Conservation (phyloP, 129 eudicot species). For the Smallanthus sonchifolius region DNA sequence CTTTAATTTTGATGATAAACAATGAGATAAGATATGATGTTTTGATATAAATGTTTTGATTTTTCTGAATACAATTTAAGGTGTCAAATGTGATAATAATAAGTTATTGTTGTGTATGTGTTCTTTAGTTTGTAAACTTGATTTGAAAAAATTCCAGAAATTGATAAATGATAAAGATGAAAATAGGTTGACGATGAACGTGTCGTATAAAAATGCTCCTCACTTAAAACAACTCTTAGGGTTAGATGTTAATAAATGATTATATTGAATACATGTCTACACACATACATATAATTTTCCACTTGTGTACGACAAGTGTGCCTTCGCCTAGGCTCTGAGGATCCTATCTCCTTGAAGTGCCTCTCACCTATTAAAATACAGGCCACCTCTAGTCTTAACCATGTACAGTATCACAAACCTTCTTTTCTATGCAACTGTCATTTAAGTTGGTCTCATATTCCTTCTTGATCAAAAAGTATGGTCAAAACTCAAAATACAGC, state of each 20-base stretch:
- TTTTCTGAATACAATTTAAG: background rate
- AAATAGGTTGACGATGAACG: background rate
- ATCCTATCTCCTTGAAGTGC: background rate
- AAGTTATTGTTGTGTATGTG: background rate
- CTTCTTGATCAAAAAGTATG: background rate
- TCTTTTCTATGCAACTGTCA: conserved; percentile 1
- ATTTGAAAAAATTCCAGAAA: background rate
- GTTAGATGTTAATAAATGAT: too few relatives aligned
- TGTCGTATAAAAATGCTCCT: background rate
- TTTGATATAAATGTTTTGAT: background rate
- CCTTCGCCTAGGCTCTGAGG: background rate
- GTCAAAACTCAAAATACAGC: background rate
- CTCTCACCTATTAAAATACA: background rate
- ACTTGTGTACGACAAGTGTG: background rate
- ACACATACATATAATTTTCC: background rate
- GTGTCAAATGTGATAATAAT: background rate
- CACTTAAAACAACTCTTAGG: too few relatives aligned
- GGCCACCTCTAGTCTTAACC: background rate
- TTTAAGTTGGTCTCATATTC: background rate
- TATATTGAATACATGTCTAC: too few relatives aligned
- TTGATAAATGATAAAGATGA: background rate
- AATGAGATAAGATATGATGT: background rate
- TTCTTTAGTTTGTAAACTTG: background rate
- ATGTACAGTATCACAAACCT: background rate
- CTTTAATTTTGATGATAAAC: background rate